A percentile compares a stretch with the other conserved stretches of the same genome.
Conservation (phyloP, 768 basidiomycete species). For the Phaeotremella fagi region DNA sequence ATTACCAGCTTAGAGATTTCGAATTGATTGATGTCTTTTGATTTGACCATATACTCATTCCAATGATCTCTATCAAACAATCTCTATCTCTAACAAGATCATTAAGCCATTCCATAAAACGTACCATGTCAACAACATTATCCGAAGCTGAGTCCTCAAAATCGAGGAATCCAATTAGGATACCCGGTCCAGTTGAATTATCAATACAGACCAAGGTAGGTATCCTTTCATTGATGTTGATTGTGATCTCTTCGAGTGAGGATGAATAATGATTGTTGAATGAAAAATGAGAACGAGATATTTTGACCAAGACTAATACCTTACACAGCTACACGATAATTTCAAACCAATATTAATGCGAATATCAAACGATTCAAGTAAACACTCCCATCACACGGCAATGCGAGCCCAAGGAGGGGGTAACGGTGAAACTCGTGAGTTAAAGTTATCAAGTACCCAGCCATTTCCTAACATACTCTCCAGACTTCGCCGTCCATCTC, state of each 20-base stretch:
- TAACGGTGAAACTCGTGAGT: constrained; percentile 51
- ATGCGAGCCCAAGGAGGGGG: constrained; percentile 51
- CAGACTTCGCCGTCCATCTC: constrained; percentile 46
- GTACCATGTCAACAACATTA: background rate
- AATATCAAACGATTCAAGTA: constrained; percentile 50
- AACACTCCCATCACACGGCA: constrained; percentile 50
- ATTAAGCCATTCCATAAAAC: background rate
- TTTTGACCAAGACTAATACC: too few species aligned
- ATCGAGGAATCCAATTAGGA: constrained; percentile 7
- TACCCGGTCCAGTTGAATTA: constrained; percentile 47
- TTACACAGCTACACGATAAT: constrained; percentile 45
- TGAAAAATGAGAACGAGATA: too few species aligned
- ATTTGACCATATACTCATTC: background rate
- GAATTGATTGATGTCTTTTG: background rate
- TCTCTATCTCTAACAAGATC: background rate
- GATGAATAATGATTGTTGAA: too few species aligned
- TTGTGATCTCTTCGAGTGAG: too few species aligned
- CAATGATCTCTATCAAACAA: background rate
- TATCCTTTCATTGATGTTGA: background rate
- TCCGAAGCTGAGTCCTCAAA: background rate
- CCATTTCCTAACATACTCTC: background rate
- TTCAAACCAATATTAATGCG: constrained; percentile 45
- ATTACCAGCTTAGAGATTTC: background rate
- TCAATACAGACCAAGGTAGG: constrained; percentile 46
- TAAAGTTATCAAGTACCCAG: too few species aligned